Base-by-base conservation (phyloP, 805 yeast species). In the Kregervanrija delftensis region DNA sequence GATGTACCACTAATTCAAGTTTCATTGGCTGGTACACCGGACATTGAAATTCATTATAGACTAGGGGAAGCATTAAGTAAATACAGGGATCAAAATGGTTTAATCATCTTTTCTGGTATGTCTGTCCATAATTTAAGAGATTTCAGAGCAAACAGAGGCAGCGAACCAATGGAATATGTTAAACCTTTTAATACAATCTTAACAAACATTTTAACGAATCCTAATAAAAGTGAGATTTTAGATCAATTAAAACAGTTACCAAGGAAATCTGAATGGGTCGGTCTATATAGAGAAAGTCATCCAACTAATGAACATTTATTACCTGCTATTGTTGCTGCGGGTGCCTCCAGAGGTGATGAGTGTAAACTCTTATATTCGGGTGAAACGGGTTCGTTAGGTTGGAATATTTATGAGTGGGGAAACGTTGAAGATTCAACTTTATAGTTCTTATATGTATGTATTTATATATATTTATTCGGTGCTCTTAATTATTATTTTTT, bases 301-400 rank as follows among this genome's bases (percentile, higher is more conserved):
- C 95, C 95, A 9, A 80, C 90, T 0, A 64, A 79, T 41, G 95
- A 86, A 51, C 95, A 86, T 61, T 76, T 86, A 48, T 61, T 77
- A 51, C 91, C 91, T 1, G 53, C 81, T 8, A 75, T 79, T 33
- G 86, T 78, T 37, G 79, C 71, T 11, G 78, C 79, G 2, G 78
- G 82, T 30, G 75, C 82, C 31, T 71, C 79, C 15, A 63, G 68
- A 14, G 68, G 68, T 11, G 72, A 68, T 30, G 43, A 47, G 1
- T 76, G 73, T 37, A 61, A 64, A 40, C 77, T 73, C 48, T 37
- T 80, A 11, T 79, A 77, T 55, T 67, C 69, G 30, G 68, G 57
- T 28, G 76, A 64, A 5, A 47, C 57, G 10, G 63, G 64, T 1
- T 71, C 81, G 37, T 54, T 84, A 35, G 91, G 86, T 3, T 84